These are phyloP conservation scores for Penicillium oxalicum DNA, from an alignment of 2,329 filamentous ascomycete genomes.

Conservation along the genomic window DNA sequence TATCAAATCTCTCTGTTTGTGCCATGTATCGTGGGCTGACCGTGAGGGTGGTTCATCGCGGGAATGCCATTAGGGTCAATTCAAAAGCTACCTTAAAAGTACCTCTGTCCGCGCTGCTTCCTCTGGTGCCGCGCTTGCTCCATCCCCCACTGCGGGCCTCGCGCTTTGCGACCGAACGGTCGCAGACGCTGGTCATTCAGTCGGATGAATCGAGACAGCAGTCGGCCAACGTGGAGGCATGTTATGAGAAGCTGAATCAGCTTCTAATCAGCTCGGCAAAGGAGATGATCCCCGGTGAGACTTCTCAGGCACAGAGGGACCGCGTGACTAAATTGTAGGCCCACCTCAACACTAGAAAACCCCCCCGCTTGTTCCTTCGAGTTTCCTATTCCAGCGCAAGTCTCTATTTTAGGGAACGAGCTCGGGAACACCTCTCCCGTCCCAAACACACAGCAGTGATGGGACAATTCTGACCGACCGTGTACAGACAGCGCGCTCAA, in stretches of 20 bases:
- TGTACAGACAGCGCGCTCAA: slow-evolving; percentile 49
- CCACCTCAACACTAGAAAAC: not conserved
- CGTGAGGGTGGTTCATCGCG: not conserved
- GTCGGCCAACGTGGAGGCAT: slow-evolving; percentile 53
- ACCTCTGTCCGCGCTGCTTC: slow-evolving; percentile 47
- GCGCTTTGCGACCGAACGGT: slow-evolving; percentile 51
- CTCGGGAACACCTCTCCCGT: not conserved
- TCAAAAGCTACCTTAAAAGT: slow-evolving; percentile 61
- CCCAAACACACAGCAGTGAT: not conserved
- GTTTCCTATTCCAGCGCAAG: not conserved
- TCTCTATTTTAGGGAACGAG: not conserved
- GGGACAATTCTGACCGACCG: slow-evolving; percentile 8
- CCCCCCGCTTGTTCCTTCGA: no score
- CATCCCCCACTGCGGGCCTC: slow-evolving; percentile 48
- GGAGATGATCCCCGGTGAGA: slow-evolving; percentile 54
- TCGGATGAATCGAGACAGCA: slow-evolving; percentile 60
- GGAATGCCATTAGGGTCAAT: slow-evolving; percentile 48
- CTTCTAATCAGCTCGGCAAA: slow-evolving; percentile 49
- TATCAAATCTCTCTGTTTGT: not conserved
- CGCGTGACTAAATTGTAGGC: slow-evolving; percentile 51
- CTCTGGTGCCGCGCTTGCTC: slow-evolving; percentile 49
- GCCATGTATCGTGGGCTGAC: slow-evolving; percentile 7
- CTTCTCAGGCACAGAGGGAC: slow-evolving; percentile 50
- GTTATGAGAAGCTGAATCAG: slow-evolving; percentile 53
- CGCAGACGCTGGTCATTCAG: slow-evolving; percentile 54